These are phyloP conservation scores for Bipolaris oryzae DNA, from an alignment of 2,329 filamentous ascomycete species.

Conservation along the genomic window DNA sequence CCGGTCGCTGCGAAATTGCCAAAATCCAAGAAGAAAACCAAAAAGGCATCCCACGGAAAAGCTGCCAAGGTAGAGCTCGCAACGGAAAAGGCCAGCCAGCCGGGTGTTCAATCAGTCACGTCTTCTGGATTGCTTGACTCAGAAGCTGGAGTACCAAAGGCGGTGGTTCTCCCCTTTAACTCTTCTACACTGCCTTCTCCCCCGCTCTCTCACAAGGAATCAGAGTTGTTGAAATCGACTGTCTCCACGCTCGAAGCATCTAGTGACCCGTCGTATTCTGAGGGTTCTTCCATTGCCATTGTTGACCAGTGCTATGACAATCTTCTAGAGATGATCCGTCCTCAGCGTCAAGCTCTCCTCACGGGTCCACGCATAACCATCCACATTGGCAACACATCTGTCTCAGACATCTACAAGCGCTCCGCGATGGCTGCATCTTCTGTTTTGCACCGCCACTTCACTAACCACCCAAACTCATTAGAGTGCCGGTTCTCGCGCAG, in stretches of 20 bases:
- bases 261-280: background rate
- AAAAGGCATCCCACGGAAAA: background rate
- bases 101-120: background rate
- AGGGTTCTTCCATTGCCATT: background rate
- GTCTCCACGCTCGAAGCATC: background rate
- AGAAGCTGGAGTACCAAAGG: background rate
- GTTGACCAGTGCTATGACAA: conserved; percentile 13
- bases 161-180: background rate
- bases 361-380: conserved; percentile 15
- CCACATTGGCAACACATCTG: conserved; percentile 5
- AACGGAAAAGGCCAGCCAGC: background rate
- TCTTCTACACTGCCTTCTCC: background rate
- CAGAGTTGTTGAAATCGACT: background rate
- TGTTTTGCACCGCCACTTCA: conserved; percentile 16
- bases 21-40: background rate
- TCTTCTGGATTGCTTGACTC: background rate
- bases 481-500: conserved; percentile 9
- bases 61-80: background rate
- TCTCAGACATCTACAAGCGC: conserved; percentile 16
- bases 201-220: background rate
- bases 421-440: conserved; percentile 23
- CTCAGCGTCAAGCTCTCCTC: conserved; percentile 13
- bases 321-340: conserved; percentile 14
- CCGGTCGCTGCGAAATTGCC: background rate
- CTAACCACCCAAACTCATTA: conserved; percentile 5